A percentile compares a stretch with the other conserved stretches of the same genome.
phyloP scores from a whole-genome alignment of 108 stramenopile species.

The Pelagomonas calceolata region DNA sequence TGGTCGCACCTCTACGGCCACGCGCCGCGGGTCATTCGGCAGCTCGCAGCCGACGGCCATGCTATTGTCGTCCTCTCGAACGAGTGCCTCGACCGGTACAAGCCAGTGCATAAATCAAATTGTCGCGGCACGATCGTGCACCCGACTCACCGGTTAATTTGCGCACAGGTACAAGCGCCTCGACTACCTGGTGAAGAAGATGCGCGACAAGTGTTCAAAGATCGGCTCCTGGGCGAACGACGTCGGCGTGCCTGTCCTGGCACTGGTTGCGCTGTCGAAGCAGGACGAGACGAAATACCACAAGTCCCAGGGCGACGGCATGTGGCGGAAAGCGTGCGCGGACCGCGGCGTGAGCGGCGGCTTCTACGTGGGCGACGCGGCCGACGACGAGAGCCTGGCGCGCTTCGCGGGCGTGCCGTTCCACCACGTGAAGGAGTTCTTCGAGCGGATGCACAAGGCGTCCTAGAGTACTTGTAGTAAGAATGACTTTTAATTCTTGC shows the following conservation, averaged over 20 bases:
- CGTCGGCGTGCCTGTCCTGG: neutral
- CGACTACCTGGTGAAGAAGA: neutral
- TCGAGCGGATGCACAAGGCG: too few relatives aligned
- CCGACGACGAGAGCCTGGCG: too few relatives aligned
- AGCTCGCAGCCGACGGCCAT: neutral
- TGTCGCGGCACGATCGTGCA: too few relatives aligned
- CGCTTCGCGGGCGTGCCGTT: too few relatives aligned
- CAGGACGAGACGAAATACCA: neutral
- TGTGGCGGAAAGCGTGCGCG: too few relatives aligned
- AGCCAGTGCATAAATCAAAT: too few relatives aligned
- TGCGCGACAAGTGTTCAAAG: neutral
- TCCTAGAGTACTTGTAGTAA: too few relatives aligned
- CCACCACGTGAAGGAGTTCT: too few relatives aligned
- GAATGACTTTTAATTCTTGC: too few relatives aligned
- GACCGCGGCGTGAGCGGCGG: too few relatives aligned
- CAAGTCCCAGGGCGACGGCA: neutral
- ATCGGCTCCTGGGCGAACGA: neutral
- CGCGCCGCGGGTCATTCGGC: neutral
- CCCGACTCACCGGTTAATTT: too few relatives aligned
- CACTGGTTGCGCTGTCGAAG: neutral
- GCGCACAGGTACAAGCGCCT: neutral
- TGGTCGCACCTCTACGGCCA: neutral
- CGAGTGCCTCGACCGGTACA: neutral
- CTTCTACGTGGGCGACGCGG: too few relatives aligned
- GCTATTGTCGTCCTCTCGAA: neutral